Evolutionary conservation across 768 basidiomycete species (phyloP), one percentile per base, ranked within the genome.

Genomic region (Chalciporus piperatus): DNA sequence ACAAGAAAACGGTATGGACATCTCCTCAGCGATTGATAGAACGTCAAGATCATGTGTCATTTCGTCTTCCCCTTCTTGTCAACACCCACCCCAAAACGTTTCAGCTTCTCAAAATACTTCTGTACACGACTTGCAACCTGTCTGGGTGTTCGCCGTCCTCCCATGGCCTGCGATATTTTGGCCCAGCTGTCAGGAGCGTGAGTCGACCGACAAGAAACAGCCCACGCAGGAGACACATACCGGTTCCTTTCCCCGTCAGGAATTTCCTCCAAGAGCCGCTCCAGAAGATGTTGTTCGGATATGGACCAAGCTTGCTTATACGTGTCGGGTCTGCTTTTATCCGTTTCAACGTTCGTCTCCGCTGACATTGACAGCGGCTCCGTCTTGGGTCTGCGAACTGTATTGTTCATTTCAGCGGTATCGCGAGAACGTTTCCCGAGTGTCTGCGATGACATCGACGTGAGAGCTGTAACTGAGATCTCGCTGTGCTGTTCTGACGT

Each of bases 111-210:
- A 65, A 89, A 85, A 68, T 91, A 92, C 69, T 92, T 92, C 60
- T 92, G 90, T 48, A 92, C 89, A 16, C 89, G 79, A 71, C 87
- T 90, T 33, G 89, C 89, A n/a, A 92, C 90, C 72, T 92, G 90
- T 54, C 89, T 72, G 4, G 89, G 83, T 4, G 90, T 91, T 51
- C 89, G 71, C 40, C 74, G 74, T 1, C 89, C 89, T 43, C 81
- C 74, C 90, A 92, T 92, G 32, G 87, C 90, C 47, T 76, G 72
- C 13, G 89, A 92, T 46, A 92, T 92, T 67, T 89, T 87, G 49
- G 82, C 75, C 86, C 86, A 92, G 47, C 89, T 90, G 59, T 20
- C 43, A 32, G 20, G 43, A 14, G 33, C 9, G 42, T 57, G 28
- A 54, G 48, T 62, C 10, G 42, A 52, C 22, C 44, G 48, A 51